Base-by-base conservation (phyloP, 1,284 basidiomycete genomes). In the Pseudozyma tsukubaensis region DNA sequence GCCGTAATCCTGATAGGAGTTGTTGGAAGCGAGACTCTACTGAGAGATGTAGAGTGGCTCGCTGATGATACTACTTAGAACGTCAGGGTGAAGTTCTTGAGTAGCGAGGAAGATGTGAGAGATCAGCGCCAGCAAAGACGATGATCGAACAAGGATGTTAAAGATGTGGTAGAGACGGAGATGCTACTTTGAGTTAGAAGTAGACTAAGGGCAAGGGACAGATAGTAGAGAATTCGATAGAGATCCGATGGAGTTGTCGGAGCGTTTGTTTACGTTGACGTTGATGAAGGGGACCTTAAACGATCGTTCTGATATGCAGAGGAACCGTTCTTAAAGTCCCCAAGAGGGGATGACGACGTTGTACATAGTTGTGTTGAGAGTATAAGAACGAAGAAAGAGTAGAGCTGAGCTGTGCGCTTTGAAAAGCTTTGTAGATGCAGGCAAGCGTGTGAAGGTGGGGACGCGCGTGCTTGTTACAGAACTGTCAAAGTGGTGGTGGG, bases 301-400 rank as follows among this genome's bases (percentile, higher is more conserved):
- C 59, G 50, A 55, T 39, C 39, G 44, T 58, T 64, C 44, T 59
- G 53, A 37, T 36, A 24, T 43, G 47, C 59, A 72, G 64, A 73
- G 49, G 16, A 49, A n/a, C 45, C 40, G 53, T 36, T 64, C 53
- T 51, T 69, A 74, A 48, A 61, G 72, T 49, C 50, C 66, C 72
- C 72, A 59, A 40, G 50, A 58, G 62, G 72, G 72, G 66, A 49
- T 42, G 66, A 56, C 62, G 66, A 52, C 62, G 66, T 62, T 50
- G 59, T 34, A 19, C 39, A 52, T 58, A 32, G 59, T 24, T 66
- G 69, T 74, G 50, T 32, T 50, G 8, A 32, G 47, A 47, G 40
- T 43, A 24, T 53, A 21, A 13, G 11, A 35, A 40, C 40, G n/a
- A 24, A 42, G 51, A 19, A 24, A 50, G 19, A 42, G 50, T n/a